Evolutionary conservation across 2,329 filamentous ascomycete species (phyloP), one percentile per base, ranked within the genome.

Genomic region (Colletotrichum cuscutae): DNA sequence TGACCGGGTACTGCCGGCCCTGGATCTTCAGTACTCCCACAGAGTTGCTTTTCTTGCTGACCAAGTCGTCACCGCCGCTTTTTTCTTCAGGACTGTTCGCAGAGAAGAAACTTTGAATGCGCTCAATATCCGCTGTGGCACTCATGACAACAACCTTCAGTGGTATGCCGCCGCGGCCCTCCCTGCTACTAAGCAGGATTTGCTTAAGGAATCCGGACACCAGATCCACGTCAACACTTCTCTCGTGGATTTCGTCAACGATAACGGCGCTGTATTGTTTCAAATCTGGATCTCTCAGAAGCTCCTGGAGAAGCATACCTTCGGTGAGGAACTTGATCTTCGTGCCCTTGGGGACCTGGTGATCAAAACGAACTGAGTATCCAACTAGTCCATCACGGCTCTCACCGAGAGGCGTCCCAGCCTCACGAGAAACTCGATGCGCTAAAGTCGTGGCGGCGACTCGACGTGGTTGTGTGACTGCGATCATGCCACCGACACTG

Each of bases 131-230:
- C 49, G 95, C 94, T 7, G 97, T 99, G 62, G 97, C 97, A 87
- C 95, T 98, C 97, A 99, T 99, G 79, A 98, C 90, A 42, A 98
- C 90, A 4, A 98, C 91, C 81, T 98, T 98, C 68, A 99, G 84
- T 1, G 93, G 92, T 35, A 93, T 85, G 5, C 93, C 93, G 8
- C 92, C 91, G 5, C 93, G 90, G 7, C 91, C 91, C 57, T 89
- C 86, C 49, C 89, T 88, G 68, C 91, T 86, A 2, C 88, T 86
- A 1, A 87, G 85, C 1, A 97, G 84, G 59, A 98, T 89, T 73
- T 93, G 92, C 79, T 94, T 94, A 74, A 99, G 80, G 76, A 99
- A 98, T 0, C 97, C 97, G 30, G 97, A 87, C 11, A 98, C 87
- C 30, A 99, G 84, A 83, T 99, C 97, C 8, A 98, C 96, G 80